Evolutionary conservation across 2,329 filamentous ascomycete genomes (phyloP).

Genomic region (Exophiala dermatitidis): DNA sequence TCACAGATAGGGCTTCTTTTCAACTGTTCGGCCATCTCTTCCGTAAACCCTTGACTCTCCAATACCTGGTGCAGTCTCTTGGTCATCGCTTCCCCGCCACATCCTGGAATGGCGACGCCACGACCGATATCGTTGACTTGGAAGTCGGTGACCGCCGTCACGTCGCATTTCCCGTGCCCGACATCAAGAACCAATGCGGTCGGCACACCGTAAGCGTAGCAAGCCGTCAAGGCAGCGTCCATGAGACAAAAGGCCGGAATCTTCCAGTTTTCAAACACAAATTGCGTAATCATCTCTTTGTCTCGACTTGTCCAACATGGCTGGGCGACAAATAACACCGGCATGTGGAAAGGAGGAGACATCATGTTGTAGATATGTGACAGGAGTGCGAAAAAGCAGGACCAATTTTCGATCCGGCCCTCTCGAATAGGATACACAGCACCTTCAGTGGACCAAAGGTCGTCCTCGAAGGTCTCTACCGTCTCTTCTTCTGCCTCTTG

Average conservation of each 20-base stretch:
- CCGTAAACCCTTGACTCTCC: conserved; percentile 47
- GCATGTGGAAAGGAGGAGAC: conserved; percentile 87
- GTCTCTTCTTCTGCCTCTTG: conserved; percentile 40
- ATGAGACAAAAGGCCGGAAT: conserved; percentile 86
- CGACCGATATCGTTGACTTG: conserved; percentile 61
- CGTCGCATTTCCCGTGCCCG: conserved; percentile 83
- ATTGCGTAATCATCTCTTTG: conserved; percentile 80
- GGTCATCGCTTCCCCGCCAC: conserved; percentile 85
- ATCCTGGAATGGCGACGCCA: conserved; percentile 56
- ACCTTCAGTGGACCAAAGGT: conserved; percentile 77
- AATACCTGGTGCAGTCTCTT: conserved; percentile 63
- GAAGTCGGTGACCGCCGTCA: conserved; percentile 83
- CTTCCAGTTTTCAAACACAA: conserved; percentile 96
- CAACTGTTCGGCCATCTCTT: conserved; percentile 59
- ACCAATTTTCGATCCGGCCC: conserved; percentile 82
- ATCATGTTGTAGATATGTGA: conserved; percentile 85
- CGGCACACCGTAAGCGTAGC: conserved; percentile 70
- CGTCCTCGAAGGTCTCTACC: conserved; percentile 68
- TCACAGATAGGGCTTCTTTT: conserved; percentile 59
- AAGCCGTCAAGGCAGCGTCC: conserved; percentile 77
- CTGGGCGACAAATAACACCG: conserved; percentile 81
- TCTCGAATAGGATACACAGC: conserved; percentile 79
- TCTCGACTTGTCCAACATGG: conserved; percentile 86
- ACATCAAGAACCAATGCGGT: conserved; percentile 86
- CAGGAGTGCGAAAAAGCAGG: conserved; percentile 85